Conservation (phyloP, 768 basidiomycete species). For the Lactarius quietus region DNA sequence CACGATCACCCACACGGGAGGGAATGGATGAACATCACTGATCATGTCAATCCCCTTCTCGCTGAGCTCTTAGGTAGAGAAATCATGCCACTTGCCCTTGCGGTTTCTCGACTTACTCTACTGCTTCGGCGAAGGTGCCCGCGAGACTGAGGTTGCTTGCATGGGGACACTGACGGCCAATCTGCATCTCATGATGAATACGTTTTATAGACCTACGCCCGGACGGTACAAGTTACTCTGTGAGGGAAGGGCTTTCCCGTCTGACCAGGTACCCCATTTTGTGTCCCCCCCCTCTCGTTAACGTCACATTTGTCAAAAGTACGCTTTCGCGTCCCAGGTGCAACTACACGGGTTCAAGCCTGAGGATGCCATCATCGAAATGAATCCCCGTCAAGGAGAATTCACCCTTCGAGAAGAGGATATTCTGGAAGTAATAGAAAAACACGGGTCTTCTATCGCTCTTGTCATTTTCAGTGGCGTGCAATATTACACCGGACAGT, state of each 20-base stretch:
- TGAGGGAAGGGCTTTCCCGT: conserved; percentile 93
- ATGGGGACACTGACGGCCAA: conserved; percentile 96
- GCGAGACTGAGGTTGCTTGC: conserved; percentile 87
- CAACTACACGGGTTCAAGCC: conserved; percentile 74
- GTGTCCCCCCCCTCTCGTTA: neutral
- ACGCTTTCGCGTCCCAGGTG: conserved; percentile 94
- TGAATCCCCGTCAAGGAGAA: conserved; percentile 80
- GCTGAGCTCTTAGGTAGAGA: conserved; percentile 78
- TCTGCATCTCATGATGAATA: conserved; percentile 91
- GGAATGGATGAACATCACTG: conserved; percentile 78
- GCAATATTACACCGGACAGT: conserved; percentile 97
- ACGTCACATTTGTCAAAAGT: conserved; percentile 46
- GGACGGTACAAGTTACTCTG: conserved; percentile 91
- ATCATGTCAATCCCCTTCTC: conserved; percentile 66
- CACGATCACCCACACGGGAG: conserved; percentile 82
- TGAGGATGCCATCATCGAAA: conserved; percentile 66
- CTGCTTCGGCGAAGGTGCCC: conserved; percentile 58
- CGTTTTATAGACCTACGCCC: conserved; percentile 87
- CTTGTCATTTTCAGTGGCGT: conserved; percentile 91
- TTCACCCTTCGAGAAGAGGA: conserved; percentile 84
- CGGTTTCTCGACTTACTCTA: conserved; percentile 16
- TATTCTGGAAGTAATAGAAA: conserved; percentile 70
- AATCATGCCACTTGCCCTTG: conserved; percentile 2
- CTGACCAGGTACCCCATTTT: conserved; percentile 68
- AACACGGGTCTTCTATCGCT: conserved; percentile 74